phyloP scores from a whole-genome alignment of 768 basidiomycete genomes.

The Macrolepiota albuminosa region DNA sequence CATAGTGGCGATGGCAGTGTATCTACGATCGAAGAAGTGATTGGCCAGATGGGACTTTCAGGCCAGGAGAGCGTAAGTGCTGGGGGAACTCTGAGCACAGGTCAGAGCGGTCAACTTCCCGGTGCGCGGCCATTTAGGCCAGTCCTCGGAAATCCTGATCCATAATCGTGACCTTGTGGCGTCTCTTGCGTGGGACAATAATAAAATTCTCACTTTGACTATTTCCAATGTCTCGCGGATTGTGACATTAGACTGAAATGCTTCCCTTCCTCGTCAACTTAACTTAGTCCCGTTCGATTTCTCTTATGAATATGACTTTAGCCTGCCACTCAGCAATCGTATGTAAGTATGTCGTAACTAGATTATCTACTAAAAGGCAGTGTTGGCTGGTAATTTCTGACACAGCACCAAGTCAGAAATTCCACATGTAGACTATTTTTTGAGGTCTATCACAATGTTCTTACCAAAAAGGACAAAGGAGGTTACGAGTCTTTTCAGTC shows the following conservation, averaged over 20 bases:
- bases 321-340: background rate
- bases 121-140: constrained; percentile 6
- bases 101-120: constrained; percentile 12
- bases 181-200: background rate
- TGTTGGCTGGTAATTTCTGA: background rate
- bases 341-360: background rate
- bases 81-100: constrained; percentile 18
- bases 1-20: constrained; percentile 14
- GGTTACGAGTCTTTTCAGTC: too few species aligned
- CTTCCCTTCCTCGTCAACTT: too few species aligned
- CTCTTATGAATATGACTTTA: background rate
- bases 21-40: constrained; percentile 20
- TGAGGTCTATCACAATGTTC: too few species aligned
- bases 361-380: background rate
- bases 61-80: constrained; percentile 8
- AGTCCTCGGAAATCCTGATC: constrained; percentile 8
- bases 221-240: too few species aligned
- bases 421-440: too few species aligned
- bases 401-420: too few species aligned
- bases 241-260: background rate
- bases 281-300: too few species aligned
- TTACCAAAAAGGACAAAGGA: too few species aligned
- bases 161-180: background rate
- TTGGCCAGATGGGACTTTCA: constrained; percentile 17
- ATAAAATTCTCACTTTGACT: background rate